Percentiles rank a stretch among this genome's conserved stretches.
phyloP scores from a whole-genome alignment of 257 asterid genomes.

The Solanum clarkiae region DNA sequence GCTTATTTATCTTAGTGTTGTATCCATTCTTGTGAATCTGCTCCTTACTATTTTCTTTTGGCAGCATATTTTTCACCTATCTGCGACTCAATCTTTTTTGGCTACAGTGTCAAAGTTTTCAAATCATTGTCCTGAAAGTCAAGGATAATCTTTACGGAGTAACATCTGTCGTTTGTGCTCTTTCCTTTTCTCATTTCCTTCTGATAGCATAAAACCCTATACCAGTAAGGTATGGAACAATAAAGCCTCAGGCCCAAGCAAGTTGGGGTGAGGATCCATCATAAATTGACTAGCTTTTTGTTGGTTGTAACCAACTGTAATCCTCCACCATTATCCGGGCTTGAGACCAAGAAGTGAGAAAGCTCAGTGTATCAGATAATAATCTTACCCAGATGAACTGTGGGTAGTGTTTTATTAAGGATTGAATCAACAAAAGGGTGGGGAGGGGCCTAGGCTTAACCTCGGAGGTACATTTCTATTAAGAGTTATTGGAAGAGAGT shows the following conservation, averaged over 20 bases:
- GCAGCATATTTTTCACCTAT: neutral
- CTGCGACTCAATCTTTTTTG: neutral
- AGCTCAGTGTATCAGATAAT: neutral
- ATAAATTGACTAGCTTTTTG: neutral
- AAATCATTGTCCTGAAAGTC: neutral
- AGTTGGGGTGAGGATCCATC: neutral
- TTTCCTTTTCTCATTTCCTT: neutral
- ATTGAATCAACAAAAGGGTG: neutral
- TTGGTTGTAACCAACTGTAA: neutral
- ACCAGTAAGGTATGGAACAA: neutral
- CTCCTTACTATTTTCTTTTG: neutral
- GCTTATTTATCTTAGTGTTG: neutral
- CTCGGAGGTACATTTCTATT: neutral
- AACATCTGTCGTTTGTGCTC: neutral
- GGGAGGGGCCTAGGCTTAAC: neutral
- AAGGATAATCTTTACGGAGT: neutral
- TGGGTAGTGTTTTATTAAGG: neutral
- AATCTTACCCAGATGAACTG: neutral
- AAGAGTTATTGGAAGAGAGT: neutral
- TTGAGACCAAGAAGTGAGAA: neutral
- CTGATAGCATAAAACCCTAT: neutral
- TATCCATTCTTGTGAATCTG: neutral
- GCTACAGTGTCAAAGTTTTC: neutral
- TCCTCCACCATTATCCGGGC: neutral
- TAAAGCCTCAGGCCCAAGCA: neutral